Evolutionary conservation across 208 protist genomes (phyloP).

Genomic region (Trichomonas gallinae): DNA sequence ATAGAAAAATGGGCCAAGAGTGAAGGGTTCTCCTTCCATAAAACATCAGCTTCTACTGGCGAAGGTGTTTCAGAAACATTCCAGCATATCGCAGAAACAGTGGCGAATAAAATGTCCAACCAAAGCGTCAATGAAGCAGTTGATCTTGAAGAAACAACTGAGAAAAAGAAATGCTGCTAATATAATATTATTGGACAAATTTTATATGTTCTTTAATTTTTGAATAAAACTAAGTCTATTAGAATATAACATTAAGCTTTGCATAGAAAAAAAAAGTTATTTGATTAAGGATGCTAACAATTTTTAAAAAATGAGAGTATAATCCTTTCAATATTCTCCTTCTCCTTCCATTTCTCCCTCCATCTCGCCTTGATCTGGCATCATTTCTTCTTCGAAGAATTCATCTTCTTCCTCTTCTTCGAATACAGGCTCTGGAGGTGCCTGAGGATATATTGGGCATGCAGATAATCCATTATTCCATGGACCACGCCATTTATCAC

Average conservation of each 20-base stretch:
- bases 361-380: background rate
- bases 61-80: background rate
- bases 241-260: too few relatives aligned
- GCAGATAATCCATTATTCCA: background rate
- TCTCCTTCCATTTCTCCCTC: background rate
- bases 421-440: background rate
- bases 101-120: background rate
- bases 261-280: too few relatives aligned
- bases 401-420: slow-evolving; percentile 6
- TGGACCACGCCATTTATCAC: background rate
- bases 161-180: background rate
- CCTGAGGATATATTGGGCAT: background rate
- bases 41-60: background rate
- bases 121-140: background rate
- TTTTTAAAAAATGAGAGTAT: too few relatives aligned
- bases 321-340: background rate
- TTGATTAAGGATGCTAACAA: too few relatives aligned
- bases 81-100: background rate
- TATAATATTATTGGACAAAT: background rate
- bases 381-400: background rate
- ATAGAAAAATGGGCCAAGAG: background rate
- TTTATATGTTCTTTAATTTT: too few relatives aligned
- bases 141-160: background rate
- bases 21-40: background rate
- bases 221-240: too few relatives aligned